Evolutionary conservation across 2,329 filamentous ascomycete genomes (phyloP).

Genomic region (Arachnomyces sp.): DNA sequence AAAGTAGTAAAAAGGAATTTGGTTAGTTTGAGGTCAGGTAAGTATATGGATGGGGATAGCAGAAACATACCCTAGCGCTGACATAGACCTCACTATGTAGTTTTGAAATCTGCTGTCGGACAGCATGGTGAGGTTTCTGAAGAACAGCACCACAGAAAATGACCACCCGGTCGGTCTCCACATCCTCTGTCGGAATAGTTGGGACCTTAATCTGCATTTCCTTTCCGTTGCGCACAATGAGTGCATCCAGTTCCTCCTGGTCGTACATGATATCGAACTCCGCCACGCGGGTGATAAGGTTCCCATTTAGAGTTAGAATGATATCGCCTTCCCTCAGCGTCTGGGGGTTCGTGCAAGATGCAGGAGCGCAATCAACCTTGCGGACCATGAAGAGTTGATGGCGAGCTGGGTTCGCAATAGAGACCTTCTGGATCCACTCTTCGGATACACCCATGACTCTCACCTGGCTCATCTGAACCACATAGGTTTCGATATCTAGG

Average conservation of each 20-base stretch:
- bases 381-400: slow-evolving; percentile 98
- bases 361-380: slow-evolving; percentile 63
- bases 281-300: slow-evolving; percentile 85
- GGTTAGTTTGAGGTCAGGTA: not conserved
- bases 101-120: slow-evolving; percentile 94
- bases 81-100: slow-evolving; percentile 96
- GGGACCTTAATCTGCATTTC: slow-evolving; percentile 70
- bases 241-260: slow-evolving; percentile 70
- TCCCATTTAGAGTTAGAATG: slow-evolving; percentile 80
- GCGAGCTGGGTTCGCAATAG: slow-evolving; percentile 77
- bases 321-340: slow-evolving; percentile 84
- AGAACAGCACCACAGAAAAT: slow-evolving; percentile 93
- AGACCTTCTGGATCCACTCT: slow-evolving; percentile 88
- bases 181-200: slow-evolving; percentile 79
- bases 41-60: not conserved
- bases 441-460: slow-evolving; percentile 95
- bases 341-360: slow-evolving; percentile 38
- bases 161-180: slow-evolving; percentile 87
- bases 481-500: slow-evolving; percentile 86
- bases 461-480: slow-evolving; percentile 94
- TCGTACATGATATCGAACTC: slow-evolving; percentile 97
- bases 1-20: slow-evolving; percentile 1
- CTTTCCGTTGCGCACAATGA: slow-evolving; percentile 77
- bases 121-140: slow-evolving; percentile 89
- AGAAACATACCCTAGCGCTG: slow-evolving; percentile 56